These are phyloP conservation scores for Purshia tridentata DNA, from an alignment of 306 rosid genomes.

Conservation along the genomic window DNA sequence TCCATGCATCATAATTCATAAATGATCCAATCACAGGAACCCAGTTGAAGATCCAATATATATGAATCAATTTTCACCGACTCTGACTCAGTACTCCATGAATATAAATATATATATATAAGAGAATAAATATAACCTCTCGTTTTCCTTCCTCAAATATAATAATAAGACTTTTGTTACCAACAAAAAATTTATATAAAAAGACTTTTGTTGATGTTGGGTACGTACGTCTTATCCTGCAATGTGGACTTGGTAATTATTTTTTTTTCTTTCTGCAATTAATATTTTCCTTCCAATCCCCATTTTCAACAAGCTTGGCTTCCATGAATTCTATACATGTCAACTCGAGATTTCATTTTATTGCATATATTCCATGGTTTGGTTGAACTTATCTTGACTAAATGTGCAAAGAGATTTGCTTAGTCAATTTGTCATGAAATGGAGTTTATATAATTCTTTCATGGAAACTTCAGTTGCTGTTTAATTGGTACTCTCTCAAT, in stretches of 20 bases:
- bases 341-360: background rate
- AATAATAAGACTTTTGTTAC: background rate
- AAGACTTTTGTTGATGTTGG: too few relatives aligned
- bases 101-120: background rate
- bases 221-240: background rate
- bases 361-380: background rate
- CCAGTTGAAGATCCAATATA: slow-evolving; percentile 12
- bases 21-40: background rate
- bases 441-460: background rate
- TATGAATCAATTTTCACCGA: background rate
- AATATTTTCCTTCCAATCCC: background rate
- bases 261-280: background rate
- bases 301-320: slow-evolving; percentile 1
- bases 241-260: background rate
- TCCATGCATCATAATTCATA: slow-evolving; percentile 26
- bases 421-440: background rate
- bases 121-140: background rate
- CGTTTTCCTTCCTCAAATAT: background rate
- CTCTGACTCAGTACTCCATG: background rate
- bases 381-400: background rate
- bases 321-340: slow-evolving; percentile 3
- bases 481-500: too few relatives aligned
- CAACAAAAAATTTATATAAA: too few relatives aligned
- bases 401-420: background rate
- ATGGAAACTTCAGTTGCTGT: too few relatives aligned